These are phyloP conservation scores for Leccinum arenicola DNA, from an alignment of 768 basidiomycete genomes.

Conservation along the genomic window DNA sequence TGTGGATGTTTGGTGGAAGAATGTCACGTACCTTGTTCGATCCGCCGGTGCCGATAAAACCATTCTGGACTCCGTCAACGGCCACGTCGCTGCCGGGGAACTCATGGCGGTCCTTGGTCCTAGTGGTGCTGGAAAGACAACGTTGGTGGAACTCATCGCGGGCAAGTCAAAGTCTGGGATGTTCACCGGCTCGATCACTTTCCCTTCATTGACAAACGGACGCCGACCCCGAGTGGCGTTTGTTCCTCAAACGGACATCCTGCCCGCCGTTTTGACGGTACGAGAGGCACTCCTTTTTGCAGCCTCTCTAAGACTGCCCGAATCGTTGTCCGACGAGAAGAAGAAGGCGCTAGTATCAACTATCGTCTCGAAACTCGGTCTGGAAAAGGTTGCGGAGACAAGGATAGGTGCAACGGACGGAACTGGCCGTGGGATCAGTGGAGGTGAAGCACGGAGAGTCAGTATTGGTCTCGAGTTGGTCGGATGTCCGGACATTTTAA, in stretches of 20 bases:
- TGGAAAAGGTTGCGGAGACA: conserved; percentile 63
- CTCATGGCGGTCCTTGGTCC: conserved; percentile 94
- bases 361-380: conserved; percentile 76
- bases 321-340: conserved; percentile 57
- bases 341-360: conserved; percentile 65
- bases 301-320: conserved; percentile 74
- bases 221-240: conserved; percentile 67
- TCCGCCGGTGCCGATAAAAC: conserved; percentile 39
- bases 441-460: conserved; percentile 88
- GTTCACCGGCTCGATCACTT: conserved; percentile 61
- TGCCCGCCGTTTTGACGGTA: conserved; percentile 78
- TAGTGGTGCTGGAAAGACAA: conserved; percentile 91
- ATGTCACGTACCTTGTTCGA: conserved; percentile 64
- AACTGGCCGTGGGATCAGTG: conserved; percentile 80
- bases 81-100: conserved; percentile 71
- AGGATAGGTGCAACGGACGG: conserved; percentile 66
- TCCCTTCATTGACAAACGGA: conserved; percentile 38
- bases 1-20: conserved; percentile 64
- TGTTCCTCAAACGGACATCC: conserved; percentile 83
- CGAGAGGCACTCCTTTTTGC: conserved; percentile 83
- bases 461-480: conserved; percentile 90
- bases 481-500: conserved; percentile 77
- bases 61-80: conserved; percentile 72
- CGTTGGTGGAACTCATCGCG: conserved; percentile 87
- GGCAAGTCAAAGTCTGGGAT: conserved; percentile 76